Percentiles rank a stretch among this genome's conserved stretches.
Conservation (phyloP, 768 basidiomycete species). For the Mycena chlorophos region DNA sequence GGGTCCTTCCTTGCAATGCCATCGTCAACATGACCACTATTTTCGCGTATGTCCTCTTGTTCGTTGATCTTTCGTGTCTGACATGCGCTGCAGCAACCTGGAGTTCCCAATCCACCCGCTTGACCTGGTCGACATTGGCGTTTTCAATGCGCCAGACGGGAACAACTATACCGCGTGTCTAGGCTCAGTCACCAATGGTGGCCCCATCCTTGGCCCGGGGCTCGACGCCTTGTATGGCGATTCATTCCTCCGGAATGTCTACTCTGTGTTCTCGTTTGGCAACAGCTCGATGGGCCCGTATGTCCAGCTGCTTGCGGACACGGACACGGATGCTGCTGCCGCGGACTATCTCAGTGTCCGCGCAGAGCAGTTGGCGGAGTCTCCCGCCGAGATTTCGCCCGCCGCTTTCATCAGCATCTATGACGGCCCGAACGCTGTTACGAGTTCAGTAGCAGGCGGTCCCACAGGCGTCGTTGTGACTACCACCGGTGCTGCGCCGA, state of each 20-base stretch:
- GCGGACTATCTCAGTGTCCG: slow-evolving; percentile 31
- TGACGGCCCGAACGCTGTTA: slow-evolving; percentile 6
- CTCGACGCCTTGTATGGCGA: slow-evolving; percentile 45
- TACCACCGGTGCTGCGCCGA: not conserved
- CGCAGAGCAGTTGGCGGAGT: slow-evolving; percentile 25
- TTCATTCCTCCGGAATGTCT: slow-evolving; percentile 48
- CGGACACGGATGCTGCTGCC: slow-evolving; percentile 36
- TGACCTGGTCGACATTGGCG: slow-evolving; percentile 37
- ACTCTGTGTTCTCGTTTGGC: slow-evolving; percentile 48
- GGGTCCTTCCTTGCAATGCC: slow-evolving; percentile 42
- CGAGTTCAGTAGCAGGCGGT: not conserved
- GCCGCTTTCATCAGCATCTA: slow-evolving; percentile 23
- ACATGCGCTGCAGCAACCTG: slow-evolving; percentile 25
- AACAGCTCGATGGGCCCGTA: slow-evolving; percentile 35
- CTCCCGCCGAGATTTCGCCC: slow-evolving; percentile 31
- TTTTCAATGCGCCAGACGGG: slow-evolving; percentile 27
- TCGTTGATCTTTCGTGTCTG: not conserved
- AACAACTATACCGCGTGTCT: slow-evolving; percentile 41
- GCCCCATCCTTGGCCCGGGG: slow-evolving; percentile 26
- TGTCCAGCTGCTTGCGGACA: slow-evolving; percentile 42
- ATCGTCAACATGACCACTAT: slow-evolving; percentile 35
- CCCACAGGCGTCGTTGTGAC: not conserved
- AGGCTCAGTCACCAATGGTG: slow-evolving; percentile 33
- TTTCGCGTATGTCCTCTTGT: slow-evolving; percentile 35
- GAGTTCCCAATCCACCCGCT: slow-evolving; percentile 45